Evolutionary conservation across 2,329 filamentous ascomycete genomes (phyloP), one percentile per base, ranked within the genome.

Genomic region (Epichloe typhina): DNA sequence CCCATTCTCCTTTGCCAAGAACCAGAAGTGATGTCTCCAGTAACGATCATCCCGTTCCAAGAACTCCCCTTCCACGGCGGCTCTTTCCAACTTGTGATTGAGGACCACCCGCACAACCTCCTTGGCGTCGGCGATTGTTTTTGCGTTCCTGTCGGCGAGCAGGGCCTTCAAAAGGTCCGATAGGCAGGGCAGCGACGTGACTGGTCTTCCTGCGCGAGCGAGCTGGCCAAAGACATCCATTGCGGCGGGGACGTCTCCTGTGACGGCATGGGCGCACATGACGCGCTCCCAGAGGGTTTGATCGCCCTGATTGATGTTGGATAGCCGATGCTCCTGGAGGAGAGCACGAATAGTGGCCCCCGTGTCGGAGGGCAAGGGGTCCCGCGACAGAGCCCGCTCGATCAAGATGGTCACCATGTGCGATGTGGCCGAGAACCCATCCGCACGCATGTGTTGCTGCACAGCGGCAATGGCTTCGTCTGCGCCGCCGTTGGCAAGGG

Each of bases 391-490:
- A 61, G 83, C 83, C 61, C 84, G 73, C 44, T 83, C 77, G 44
- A 86, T 70, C 19, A 93, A 75, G 59, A 83, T 85, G 23, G 86
- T 90, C 69, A 86, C 86, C 59, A 88, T 85, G 57, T 88, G 76
- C 1, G 79, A 66, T 4, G 77, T 77, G 2, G 80, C 72, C 46
- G 72, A 62, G 42, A 83, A 59, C 19, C 75, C 74, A 23, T 71
- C 67, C 5, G 60, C 57, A 47, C 69, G 67, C 74, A 93, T 84
- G 62, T 84, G 77, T 1, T 70, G 65, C 42, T 88, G 72, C 7
- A 91, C 72, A 2, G 73, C 72, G 43, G 75, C 73, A 13, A 86
- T 75, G 50, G 80, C 77, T 2, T 66, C 63, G 41, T 68, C 69
- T 23, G 70, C 66, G 39, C 63, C 68, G 46, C 63, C 64, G 53